phyloP scores from a whole-genome alignment of 495 filamentous ascomycete species.

The Margaritispora aquatica region DNA sequence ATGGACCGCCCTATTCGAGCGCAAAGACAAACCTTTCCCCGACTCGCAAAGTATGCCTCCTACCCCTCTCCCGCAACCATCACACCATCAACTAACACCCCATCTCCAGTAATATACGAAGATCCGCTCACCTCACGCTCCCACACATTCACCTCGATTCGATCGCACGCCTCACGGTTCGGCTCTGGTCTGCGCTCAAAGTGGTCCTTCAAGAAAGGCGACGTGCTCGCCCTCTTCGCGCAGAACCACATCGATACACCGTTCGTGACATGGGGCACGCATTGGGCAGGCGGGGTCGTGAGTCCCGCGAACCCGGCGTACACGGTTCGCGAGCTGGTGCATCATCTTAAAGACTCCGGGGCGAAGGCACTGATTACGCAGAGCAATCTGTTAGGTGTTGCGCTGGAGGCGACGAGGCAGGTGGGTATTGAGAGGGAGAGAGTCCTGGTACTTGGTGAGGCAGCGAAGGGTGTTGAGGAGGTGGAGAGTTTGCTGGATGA shows the following conservation, averaged over 20 bases:
- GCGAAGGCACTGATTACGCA: slow-evolving; percentile 59
- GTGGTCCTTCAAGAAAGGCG: slow-evolving; percentile 73
- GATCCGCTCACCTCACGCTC: slow-evolving; percentile 25
- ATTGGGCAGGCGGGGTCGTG: slow-evolving; percentile 75
- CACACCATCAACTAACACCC: background rate
- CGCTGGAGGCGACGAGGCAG: slow-evolving; percentile 58
- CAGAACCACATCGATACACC: slow-evolving; percentile 72
- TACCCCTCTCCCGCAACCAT: background rate
- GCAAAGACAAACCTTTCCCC: slow-evolving; percentile 44
- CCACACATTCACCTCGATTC: slow-evolving; percentile 64
- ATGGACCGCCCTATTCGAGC: slow-evolving; percentile 71
- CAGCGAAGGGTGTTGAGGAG: slow-evolving; percentile 13
- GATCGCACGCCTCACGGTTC: slow-evolving; percentile 60
- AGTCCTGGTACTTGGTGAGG: slow-evolving; percentile 43
- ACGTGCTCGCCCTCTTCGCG: slow-evolving; percentile 61
- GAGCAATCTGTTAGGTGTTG: slow-evolving; percentile 48
- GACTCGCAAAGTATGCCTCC: slow-evolving; percentile 51
- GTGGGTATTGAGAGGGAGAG: slow-evolving; percentile 52
- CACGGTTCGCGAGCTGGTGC: slow-evolving; percentile 65
- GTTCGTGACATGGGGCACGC: slow-evolving; percentile 63
- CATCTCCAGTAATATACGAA: slow-evolving; percentile 13
- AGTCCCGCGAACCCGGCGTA: slow-evolving; percentile 87
- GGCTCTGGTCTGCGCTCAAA: slow-evolving; percentile 63
- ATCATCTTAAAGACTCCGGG: slow-evolving; percentile 66
- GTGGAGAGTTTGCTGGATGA: slow-evolving; percentile 35